These are phyloP conservation scores for Mucor indicus DNA, from an alignment of 371 early-diverging fungal genomes.

Conservation along the genomic window DNA sequence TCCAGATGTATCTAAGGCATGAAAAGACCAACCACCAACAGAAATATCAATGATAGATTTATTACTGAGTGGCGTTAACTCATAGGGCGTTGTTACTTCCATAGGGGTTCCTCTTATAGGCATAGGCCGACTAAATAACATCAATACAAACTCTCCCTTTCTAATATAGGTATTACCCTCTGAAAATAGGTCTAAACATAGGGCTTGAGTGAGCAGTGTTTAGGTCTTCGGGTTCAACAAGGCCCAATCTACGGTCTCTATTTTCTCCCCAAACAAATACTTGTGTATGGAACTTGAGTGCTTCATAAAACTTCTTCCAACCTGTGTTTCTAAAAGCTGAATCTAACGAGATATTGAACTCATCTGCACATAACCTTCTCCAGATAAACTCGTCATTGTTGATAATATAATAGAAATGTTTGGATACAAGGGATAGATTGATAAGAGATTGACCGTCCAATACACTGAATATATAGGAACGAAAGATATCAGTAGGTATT, in stretches of 20 bases:
- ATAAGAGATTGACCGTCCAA: conserved; percentile 23
- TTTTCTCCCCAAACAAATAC: conserved; percentile 49
- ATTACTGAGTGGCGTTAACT: conserved; percentile 19
- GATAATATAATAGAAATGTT: conserved; percentile 16
- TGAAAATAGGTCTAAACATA: not conserved
- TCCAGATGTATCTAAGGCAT: conserved; percentile 40
- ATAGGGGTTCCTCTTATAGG: not conserved
- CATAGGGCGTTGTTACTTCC: conserved; percentile 21
- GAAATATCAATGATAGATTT: conserved; percentile 41
- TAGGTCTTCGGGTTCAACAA: not conserved
- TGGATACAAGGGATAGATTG: conserved; percentile 16
- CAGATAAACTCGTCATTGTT: conserved; percentile 39
- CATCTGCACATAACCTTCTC: conserved; percentile 30
- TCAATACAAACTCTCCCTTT: no score
- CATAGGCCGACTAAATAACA: no score
- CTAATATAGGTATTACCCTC: not conserved
- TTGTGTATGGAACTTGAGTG: conserved; percentile 18
- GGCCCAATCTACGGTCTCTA: conserved; percentile 26
- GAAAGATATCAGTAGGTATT: conserved; percentile 17
- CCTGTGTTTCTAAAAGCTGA: conserved; percentile 31
- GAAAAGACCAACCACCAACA: conserved; percentile 50
- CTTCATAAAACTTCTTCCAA: conserved; percentile 39
- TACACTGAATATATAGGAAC: conserved; percentile 18
- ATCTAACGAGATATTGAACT: conserved; percentile 33
- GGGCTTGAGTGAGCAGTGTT: not conserved